Conservation (phyloP, 768 basidiomycete species). For the Coprinopsis sp. region DNA sequence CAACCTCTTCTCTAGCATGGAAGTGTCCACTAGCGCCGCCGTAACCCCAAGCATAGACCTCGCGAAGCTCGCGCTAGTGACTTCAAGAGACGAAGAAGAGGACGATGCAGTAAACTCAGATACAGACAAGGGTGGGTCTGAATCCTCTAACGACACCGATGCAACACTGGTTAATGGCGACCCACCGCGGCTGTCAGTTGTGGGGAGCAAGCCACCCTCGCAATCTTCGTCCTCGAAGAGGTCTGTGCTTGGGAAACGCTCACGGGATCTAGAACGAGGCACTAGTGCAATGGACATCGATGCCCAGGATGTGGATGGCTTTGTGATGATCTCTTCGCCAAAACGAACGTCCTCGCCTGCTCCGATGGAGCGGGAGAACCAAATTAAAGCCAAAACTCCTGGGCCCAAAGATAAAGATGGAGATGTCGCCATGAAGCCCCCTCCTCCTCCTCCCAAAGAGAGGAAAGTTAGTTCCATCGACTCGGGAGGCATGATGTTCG, state of each 20-base stretch:
- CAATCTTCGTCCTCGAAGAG: slow-evolving; percentile 35
- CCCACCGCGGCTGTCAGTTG: slow-evolving; percentile 29
- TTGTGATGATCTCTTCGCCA: slow-evolving; percentile 27
- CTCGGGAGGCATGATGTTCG: slow-evolving; percentile 82
- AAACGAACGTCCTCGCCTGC: slow-evolving; percentile 23
- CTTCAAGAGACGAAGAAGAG: slow-evolving; percentile 86
- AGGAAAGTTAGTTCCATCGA: slow-evolving; percentile 54
- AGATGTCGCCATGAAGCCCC: slow-evolving; percentile 42
- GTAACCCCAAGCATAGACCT: slow-evolving; percentile 84
- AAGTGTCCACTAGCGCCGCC: slow-evolving; percentile 56
- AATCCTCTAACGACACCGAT: slow-evolving; percentile 83
- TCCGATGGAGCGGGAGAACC: no score
- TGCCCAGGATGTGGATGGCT: slow-evolving; percentile 31
- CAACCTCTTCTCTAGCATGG: slow-evolving; percentile 72
- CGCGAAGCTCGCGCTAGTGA: slow-evolving; percentile 87
- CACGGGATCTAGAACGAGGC: slow-evolving; percentile 43
- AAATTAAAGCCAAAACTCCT: slow-evolving; percentile 23
- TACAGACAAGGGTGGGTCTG: slow-evolving; percentile 66
- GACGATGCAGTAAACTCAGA: slow-evolving; percentile 81
- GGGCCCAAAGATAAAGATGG: slow-evolving; percentile 28
- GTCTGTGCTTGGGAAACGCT: slow-evolving; percentile 68
- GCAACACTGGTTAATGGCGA: slow-evolving; percentile 84
- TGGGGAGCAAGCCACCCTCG: slow-evolving; percentile 17
- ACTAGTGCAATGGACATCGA: slow-evolving; percentile 57
- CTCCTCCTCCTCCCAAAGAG: slow-evolving; percentile 54